Percentiles rank a stretch among this genome's conserved stretches.
Conservation (phyloP, 805 yeast genomes). For the Candida nitratophila region DNA sequence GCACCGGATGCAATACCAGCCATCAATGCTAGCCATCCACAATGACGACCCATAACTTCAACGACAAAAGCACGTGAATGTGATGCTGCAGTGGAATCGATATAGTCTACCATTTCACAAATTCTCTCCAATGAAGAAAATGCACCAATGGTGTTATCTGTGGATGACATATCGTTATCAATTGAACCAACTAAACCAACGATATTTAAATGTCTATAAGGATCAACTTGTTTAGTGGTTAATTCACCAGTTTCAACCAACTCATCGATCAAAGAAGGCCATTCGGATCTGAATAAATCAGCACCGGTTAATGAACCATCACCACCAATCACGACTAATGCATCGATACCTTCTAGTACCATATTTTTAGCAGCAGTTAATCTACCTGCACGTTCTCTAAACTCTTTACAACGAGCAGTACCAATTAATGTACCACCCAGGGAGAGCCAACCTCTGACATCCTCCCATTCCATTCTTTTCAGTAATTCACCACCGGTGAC, state of each 20-base stretch:
- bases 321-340: conserved; percentile 75
- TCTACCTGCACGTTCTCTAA: conserved; percentile 61
- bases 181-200: conserved; percentile 79
- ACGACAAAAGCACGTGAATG: conserved; percentile 80
- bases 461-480: conserved; percentile 62
- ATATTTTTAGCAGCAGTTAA: conserved; percentile 56
- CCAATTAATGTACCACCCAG: conserved; percentile 77
- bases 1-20: conserved; percentile 78
- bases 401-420: conserved; percentile 67
- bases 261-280: conserved; percentile 66
- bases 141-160: conserved; percentile 79
- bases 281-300: conserved; percentile 65
- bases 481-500: conserved; percentile 59
- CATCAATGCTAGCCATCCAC: conserved; percentile 84
- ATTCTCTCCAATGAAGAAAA: conserved; percentile 72
- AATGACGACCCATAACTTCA: conserved; percentile 86
- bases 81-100: conserved; percentile 78
- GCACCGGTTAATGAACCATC: conserved; percentile 83
- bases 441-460: conserved; percentile 63
- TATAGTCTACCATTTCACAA: conserved; percentile 69
- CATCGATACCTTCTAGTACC: conserved; percentile 68
- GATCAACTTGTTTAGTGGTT: conserved; percentile 36
- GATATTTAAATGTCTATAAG: conserved; percentile 53
- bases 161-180: conserved; percentile 80
- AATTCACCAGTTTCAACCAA: conserved; percentile 39